Percentiles rank a stretch among this genome's conserved stretches.
These are phyloP conservation scores for Aureobasidium uvarum DNA, from an alignment of 2,329 filamentous ascomycete species.

Conservation along the genomic window DNA sequence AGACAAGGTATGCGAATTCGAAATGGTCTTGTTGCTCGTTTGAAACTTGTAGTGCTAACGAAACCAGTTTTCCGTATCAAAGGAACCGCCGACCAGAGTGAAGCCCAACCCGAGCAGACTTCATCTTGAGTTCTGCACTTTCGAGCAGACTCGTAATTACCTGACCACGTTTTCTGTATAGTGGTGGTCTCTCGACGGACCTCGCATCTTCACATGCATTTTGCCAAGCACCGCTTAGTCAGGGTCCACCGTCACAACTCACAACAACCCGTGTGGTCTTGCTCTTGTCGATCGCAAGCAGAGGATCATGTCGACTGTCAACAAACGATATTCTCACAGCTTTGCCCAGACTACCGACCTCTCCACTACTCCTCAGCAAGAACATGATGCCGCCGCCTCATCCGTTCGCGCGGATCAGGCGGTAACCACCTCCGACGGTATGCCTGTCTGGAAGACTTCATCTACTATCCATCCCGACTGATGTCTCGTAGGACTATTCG, in stretches of 20 bases:
- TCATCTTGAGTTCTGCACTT: not conserved
- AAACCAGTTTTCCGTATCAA: constrained; percentile 37
- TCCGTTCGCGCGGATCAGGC: constrained; percentile 7
- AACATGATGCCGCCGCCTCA: not conserved
- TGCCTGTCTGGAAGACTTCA: not conserved
- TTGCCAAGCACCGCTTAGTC: constrained; percentile 25
- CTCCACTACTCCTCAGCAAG: not conserved
- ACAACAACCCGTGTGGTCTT: constrained; percentile 17
- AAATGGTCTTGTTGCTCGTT: too few relatives aligned
- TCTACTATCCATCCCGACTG: not conserved
- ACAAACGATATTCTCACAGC: constrained; percentile 21
- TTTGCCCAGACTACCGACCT: constrained; percentile 1
- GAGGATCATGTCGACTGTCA: constrained; percentile 11
- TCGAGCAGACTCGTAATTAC: not conserved
- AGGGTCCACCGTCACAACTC: constrained; percentile 14
- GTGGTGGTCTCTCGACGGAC: not conserved
- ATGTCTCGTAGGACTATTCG: not conserved
- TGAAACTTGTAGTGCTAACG: not conserved
- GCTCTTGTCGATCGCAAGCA: constrained; percentile 12
- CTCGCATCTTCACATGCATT: constrained; percentile 22
- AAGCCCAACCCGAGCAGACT: not conserved
- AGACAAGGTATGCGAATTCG: constrained; percentile 59
- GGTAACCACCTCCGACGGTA: constrained; percentile 4
- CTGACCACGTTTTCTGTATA: not conserved
- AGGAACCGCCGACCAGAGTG: constrained; percentile 31